Base-by-base conservation (phyloP, 1,284 basidiomycete genomes). In the Neotropicomus parvogracilis region DNA sequence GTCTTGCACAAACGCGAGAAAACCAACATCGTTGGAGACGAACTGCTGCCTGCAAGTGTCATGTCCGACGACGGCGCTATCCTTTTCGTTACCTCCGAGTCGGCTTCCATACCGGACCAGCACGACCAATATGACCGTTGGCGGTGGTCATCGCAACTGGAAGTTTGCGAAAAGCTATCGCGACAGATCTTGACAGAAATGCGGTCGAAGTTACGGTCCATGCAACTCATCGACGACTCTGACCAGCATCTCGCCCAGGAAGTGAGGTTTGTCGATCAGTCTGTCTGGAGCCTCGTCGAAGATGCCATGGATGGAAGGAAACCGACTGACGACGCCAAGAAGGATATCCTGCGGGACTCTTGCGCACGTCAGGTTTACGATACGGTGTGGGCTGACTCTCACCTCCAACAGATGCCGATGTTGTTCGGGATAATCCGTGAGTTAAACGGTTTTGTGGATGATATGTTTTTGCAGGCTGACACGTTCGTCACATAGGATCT, bases 341-440 rank as follows among this genome's bases (percentile, higher is more conserved):
- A 59, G 49, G 78, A 80, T 58, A 70, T 80, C 9, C 57, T 81
- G 53, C 67, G 70, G 44, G 78, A 82, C 48, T n/a, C n/a, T n/a
- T n/a, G 62, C 61, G 1, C 74, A 77, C 64, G 77, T 40, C 75
- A 74, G 64, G 81, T 82, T 49, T 54, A 46, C 40, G 2, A 36
- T 35, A 33, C 13, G 24, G 8, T 24, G 24, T 4, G 8, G 24
- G 24, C 24, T 24, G 24, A 24, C 24, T 8, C 8, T 8, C 8
- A 14, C 29, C 37, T n/a, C 37, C 24, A 13, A 8, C 45, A 80
- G 79, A 73, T 72, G 0, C 50, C 81, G 32, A 72, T 80, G 57
- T 67, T 75, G 53, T 62, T 82, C 28, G 75, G 74, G 40, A 70
- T 82, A 19, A 79, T 81, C 60, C 71, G 80, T 79, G 48, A 63